These are phyloP conservation scores for Ceriops zippeliana DNA, from an alignment of 345 rosid species.

Conservation along the genomic window DNA sequence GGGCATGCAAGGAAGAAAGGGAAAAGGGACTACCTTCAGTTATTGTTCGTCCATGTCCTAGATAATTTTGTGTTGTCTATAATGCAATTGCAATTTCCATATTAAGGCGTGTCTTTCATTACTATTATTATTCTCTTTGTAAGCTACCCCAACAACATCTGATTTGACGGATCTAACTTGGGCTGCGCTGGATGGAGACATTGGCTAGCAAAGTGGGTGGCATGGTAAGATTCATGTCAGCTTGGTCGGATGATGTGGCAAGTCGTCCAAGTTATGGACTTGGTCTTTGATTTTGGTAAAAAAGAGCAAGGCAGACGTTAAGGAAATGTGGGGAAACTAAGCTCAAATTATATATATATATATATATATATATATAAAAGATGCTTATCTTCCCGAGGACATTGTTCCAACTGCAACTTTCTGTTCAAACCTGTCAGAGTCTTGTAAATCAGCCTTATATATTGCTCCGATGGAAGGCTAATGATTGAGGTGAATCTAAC, in stretches of 20 bases:
- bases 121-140: no score
- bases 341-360: conserved; percentile 11
- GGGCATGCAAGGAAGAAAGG: no score
- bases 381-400: conserved; percentile 68
- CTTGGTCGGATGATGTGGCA: conserved; percentile 29
- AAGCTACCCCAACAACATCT: background rate
- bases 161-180: background rate
- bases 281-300: conserved; percentile 34
- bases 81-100: no score
- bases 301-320: conserved; percentile 37
- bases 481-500: conserved; percentile 51
- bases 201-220: background rate
- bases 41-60: no score
- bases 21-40: no score
- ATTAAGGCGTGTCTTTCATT: no score
- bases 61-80: no score
- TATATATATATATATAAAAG: conserved; percentile 33
- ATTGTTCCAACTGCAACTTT: conserved; percentile 58
- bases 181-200: background rate
- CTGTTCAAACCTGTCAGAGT: conserved; percentile 82
- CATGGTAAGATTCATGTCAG: conserved; percentile 13
- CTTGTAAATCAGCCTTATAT: conserved; percentile 51
- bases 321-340: conserved; percentile 31
- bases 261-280: conserved; percentile 13
- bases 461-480: conserved; percentile 49